A percentile compares a stretch with the other conserved stretches of the same genome.
Evolutionary conservation across 169 alveolate genomes (phyloP).

Genomic region (Theileria sp.): DNA sequence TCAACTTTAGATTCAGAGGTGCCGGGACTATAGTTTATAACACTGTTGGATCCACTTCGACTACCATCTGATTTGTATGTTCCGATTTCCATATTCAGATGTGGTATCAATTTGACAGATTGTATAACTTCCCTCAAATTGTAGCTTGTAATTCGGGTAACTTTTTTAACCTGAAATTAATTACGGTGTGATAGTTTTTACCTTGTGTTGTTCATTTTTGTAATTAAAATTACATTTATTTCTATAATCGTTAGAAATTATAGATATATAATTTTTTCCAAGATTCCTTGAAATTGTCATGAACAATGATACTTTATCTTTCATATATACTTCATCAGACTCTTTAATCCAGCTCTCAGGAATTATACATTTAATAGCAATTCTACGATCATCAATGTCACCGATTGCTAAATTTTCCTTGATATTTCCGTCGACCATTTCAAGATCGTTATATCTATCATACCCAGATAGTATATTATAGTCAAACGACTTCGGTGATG

Average conservation of each 20-base stretch:
- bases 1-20: not conserved
- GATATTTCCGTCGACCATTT: not conserved
- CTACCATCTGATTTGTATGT: too few species aligned
- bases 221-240: not conserved
- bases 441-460: not conserved
- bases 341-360: conserved; percentile 9
- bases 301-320: not conserved
- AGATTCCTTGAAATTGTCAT: conserved; percentile 5
- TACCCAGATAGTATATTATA: not conserved
- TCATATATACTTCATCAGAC: not conserved
- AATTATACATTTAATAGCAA: not conserved
- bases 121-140: not conserved
- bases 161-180: not conserved
- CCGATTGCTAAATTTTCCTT: not conserved
- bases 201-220: not conserved
- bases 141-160: not conserved
- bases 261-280: conserved; percentile 3
- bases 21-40: not conserved
- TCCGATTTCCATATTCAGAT: not conserved
- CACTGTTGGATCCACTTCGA: not conserved
- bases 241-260: conserved; percentile 4
- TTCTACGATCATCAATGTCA: not conserved
- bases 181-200: not conserved
- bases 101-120: not conserved
- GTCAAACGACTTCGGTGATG: not conserved